A percentile compares a stretch with the other conserved stretches of the same genome.
Conservation (phyloP, 2,329 filamentous ascomycete species). For the Emergomyces orientalis region DNA sequence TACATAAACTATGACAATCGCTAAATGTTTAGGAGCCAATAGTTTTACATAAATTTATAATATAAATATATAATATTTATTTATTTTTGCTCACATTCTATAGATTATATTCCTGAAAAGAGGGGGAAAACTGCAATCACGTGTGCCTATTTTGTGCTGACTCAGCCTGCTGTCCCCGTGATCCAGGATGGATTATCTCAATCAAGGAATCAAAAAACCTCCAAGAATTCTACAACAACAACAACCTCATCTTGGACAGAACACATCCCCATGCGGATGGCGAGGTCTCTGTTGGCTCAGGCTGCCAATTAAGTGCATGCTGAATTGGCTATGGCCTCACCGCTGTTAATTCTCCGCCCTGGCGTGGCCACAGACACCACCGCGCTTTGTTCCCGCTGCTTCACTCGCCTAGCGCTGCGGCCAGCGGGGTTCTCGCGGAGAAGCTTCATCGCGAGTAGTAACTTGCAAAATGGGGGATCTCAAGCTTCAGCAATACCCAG, state of each 20-base stretch:
- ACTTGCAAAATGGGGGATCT: conserved; percentile 24
- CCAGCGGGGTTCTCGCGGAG: conserved; percentile 20
- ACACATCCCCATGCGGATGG: background rate
- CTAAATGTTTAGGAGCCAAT: too few relatives aligned
- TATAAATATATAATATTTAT: background rate
- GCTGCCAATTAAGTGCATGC: conserved; percentile 8
- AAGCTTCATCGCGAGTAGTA: conserved; percentile 26
- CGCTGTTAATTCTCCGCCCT: conserved; percentile 28
- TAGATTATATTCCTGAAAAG: too few relatives aligned
- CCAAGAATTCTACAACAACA: conserved; percentile 1
- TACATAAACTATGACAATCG: too few relatives aligned
- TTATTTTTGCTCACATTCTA: background rate
- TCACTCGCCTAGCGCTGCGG: conserved; percentile 18
- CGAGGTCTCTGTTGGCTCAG: conserved; percentile 8
- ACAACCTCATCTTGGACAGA: background rate
- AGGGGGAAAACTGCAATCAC: too few relatives aligned
- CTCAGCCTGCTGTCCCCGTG: background rate
- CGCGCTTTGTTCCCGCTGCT: conserved; percentile 28
- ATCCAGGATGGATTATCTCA: background rate
- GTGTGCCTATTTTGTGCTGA: background rate
- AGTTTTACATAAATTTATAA: background rate
- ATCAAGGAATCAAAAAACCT: background rate
- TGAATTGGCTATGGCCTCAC: conserved; percentile 26
- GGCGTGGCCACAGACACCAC: conserved; percentile 24
- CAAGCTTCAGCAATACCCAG: conserved; percentile 22